Percentiles rank a stretch among this genome's conserved stretches.
These are phyloP conservation scores for Marchantia polymorpha DNA, from an alignment of 225 moss, liverwort and hornwort species.

Conservation along the genomic window DNA sequence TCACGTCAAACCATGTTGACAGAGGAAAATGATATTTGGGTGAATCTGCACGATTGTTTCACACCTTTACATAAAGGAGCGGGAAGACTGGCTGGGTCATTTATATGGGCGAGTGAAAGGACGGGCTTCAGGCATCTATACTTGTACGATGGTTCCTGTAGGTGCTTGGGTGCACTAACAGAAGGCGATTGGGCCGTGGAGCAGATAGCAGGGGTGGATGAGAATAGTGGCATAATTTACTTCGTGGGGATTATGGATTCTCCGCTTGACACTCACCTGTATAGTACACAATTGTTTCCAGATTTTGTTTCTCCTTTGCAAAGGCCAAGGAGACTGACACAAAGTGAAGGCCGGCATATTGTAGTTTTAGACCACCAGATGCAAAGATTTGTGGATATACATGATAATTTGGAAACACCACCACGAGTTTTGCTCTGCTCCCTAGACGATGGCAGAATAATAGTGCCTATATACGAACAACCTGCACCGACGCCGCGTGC, in stretches of 20 bases:
- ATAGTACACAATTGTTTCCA: constrained; percentile 67
- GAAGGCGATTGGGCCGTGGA: constrained; percentile 93
- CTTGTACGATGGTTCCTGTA: constrained; percentile 72
- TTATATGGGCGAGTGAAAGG: constrained; percentile 93
- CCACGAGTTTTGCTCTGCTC: constrained; percentile 86
- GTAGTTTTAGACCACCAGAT: constrained; percentile 97
- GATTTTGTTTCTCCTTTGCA: constrained; percentile 62
- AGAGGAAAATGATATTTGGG: constrained; percentile 87
- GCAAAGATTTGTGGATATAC: constrained; percentile 96
- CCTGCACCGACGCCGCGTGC: constrained; percentile 84
- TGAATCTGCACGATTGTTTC: constrained; percentile 96
- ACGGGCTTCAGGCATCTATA: constrained; percentile 89
- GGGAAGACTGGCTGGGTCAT: constrained; percentile 74
- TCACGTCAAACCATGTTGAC: constrained; percentile 65
- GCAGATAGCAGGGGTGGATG: constrained; percentile 90
- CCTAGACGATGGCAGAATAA: constrained; percentile 71
- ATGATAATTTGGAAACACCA: constrained; percentile 89
- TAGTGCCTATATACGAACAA: constrained; percentile 93
- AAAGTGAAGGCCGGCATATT: constrained; percentile 86
- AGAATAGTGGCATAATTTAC: constrained; percentile 80
- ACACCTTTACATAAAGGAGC: constrained; percentile 70
- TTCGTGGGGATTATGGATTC: constrained; percentile 83
- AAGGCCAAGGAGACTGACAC: constrained; percentile 80
- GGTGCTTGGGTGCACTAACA: constrained; percentile 76
- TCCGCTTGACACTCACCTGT: constrained; percentile 94